phyloP scores from a whole-genome alignment of 768 basidiomycete species.

The Hygrophoropsis aurantiaca region DNA sequence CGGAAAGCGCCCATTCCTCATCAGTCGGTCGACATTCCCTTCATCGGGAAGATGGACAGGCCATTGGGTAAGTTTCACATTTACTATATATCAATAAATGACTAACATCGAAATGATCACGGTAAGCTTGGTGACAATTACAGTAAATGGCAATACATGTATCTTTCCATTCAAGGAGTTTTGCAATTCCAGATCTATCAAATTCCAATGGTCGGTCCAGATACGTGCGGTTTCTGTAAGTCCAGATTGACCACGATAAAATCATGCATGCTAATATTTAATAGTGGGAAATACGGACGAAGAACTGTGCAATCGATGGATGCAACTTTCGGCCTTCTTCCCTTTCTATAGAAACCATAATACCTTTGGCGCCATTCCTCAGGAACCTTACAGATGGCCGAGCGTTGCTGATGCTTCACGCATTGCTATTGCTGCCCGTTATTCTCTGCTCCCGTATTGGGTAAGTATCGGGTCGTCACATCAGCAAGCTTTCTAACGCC shows the following conservation, averaged over 20 bases:
- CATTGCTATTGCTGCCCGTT: conserved; percentile 60
- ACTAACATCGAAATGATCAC: background rate
- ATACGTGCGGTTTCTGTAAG: conserved; percentile 66
- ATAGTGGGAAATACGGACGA: conserved; percentile 59
- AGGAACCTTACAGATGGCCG: conserved; percentile 75
- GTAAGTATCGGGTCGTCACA: conserved; percentile 31
- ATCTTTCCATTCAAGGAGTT: conserved; percentile 63
- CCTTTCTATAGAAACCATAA: conserved; percentile 80
- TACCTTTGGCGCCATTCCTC: conserved; percentile 53
- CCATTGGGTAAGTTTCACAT: conserved; percentile 51
- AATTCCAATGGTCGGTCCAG: conserved; percentile 74
- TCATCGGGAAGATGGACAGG: conserved; percentile 62
- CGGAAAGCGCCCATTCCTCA: conserved; percentile 61
- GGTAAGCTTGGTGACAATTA: conserved; percentile 66
- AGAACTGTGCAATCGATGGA: conserved; percentile 76
- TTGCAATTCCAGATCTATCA: conserved; percentile 77
- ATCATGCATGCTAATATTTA: conserved; percentile 1
- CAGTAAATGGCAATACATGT: conserved; percentile 66
- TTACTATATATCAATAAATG: background rate
- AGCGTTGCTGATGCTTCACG: conserved; percentile 66
- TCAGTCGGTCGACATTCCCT: conserved; percentile 60
- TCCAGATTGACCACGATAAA: conserved; percentile 13
- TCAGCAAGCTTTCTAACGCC: background rate
- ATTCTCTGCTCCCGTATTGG: conserved; percentile 71
- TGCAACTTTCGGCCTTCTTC: conserved; percentile 70